Evolutionary conservation across 2,329 filamentous ascomycete genomes (phyloP).

Genomic region (Leptodontidium sp.): DNA sequence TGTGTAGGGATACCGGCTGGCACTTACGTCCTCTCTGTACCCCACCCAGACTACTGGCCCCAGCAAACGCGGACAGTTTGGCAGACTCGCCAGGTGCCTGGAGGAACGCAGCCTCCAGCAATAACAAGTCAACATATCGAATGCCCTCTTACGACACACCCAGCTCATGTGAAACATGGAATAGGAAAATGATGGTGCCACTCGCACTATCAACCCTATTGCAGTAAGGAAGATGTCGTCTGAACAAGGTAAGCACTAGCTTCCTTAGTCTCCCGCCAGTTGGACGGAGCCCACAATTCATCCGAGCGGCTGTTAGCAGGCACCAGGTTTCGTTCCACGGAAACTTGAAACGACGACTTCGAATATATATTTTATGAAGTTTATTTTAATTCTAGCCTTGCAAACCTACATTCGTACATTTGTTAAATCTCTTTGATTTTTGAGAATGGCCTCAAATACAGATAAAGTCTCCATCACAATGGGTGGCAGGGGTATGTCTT

Average conservation of each 20-base stretch:
- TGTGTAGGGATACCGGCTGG: too few relatives aligned
- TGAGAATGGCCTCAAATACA: not conserved
- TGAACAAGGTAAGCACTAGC: constrained; percentile 9
- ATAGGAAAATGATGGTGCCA: not conserved
- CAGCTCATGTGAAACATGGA: not conserved
- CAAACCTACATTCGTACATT: not conserved
- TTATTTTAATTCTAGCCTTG: not conserved
- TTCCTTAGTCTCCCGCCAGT: not conserved
- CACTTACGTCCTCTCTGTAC: too few relatives aligned
- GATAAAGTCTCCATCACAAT: constrained; percentile 8
- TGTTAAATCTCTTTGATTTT: not conserved
- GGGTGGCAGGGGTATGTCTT: constrained; percentile 19
- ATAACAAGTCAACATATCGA: too few relatives aligned
- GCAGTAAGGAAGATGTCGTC: not conserved
- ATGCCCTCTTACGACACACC: not conserved
- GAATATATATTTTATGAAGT: not conserved
- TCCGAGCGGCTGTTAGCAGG: not conserved
- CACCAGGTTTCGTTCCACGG: not conserved
- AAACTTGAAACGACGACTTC: not conserved
- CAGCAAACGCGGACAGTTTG: too few relatives aligned
- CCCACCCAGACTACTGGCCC: too few relatives aligned
- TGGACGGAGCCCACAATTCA: not conserved
- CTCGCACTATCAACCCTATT: not conserved
- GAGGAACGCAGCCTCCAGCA: too few relatives aligned
- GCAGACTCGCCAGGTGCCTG: too few relatives aligned